phyloP scores from a whole-genome alignment of 1,284 basidiomycete species.

The Sporisorium sorghi region DNA sequence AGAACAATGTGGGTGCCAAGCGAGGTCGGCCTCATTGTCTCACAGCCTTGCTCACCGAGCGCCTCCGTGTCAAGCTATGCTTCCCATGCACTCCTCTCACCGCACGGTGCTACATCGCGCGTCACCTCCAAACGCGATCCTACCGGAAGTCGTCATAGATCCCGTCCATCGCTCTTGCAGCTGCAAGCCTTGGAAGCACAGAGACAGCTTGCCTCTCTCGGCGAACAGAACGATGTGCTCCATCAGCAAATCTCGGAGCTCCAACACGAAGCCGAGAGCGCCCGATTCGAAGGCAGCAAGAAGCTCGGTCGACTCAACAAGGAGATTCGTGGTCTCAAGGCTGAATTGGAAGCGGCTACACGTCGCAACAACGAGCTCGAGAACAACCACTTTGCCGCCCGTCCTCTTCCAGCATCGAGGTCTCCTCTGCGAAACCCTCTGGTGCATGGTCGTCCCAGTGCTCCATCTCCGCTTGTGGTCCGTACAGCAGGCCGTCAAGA shows the following conservation, averaged over 20 bases:
- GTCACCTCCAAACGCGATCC: conserved; percentile 6
- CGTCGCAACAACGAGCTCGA: conserved; percentile 60
- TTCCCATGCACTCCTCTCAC: conserved; percentile 28
- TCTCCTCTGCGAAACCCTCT: conserved; percentile 11
- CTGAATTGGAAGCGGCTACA: conserved; percentile 57
- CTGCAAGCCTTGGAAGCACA: conserved; percentile 50
- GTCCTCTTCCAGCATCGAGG: conserved; percentile 8
- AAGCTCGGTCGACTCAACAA: conserved; percentile 51
- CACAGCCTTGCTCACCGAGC: conserved; percentile 47
- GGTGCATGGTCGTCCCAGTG: background rate
- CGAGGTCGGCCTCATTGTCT: conserved; percentile 36
- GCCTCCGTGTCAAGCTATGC: conserved; percentile 39
- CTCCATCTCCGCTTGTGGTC: conserved; percentile 9
- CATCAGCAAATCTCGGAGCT: conserved; percentile 59
- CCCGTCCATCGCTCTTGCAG: conserved; percentile 34
- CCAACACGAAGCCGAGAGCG: conserved; percentile 56
- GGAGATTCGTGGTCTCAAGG: conserved; percentile 60
- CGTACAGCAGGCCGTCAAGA: background rate
- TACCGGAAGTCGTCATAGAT: conserved; percentile 21
- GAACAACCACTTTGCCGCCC: background rate
- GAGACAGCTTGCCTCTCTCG: conserved; percentile 53
- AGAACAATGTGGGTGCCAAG: conserved; percentile 33
- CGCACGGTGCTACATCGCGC: conserved; percentile 1
- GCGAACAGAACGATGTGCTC: conserved; percentile 59
- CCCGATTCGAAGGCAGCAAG: conserved; percentile 51